Base-by-base conservation (phyloP, 208 protist species). In the Cochliopodium minus region DNA sequence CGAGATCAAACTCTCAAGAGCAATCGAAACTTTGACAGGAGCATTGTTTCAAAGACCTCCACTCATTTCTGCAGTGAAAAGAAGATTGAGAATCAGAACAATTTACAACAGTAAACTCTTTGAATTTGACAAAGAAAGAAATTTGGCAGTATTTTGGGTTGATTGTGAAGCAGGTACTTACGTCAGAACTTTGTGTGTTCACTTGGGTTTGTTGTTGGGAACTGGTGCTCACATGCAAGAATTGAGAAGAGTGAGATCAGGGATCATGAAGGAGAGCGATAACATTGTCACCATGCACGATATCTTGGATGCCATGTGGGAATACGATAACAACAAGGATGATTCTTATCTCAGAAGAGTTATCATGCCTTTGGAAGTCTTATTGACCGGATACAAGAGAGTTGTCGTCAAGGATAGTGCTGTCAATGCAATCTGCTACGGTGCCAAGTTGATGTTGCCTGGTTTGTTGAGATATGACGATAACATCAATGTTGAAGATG, bases 101-200 rank as follows among this genome's bases (percentile, higher is more conserved):
- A 97, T 99, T 72, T 98, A 98, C 66, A 80, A 94, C 32, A 90
- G 77, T 66, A 87, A 96, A 66, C 74, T 99, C 23, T 74, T 98
- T 42, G 95, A 99, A 72, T 98, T 86, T 68, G 92, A 99, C 67
- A 74, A 80, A 33, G 86, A 97, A 55, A 76, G 86, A 45, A 73
- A 96, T 45, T 72, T 98, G 33, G 91, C 79, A 32, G 77, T 99
- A 10, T 95, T 99, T 71, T 89, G 91, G 76, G 93, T 96, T 32
- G 77, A 77, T 57, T 99, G 96, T 73, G 88, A 99, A 77, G 95
- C 96, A 11, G 96, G 96, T 63, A 99, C 96, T 4, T 99, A 99
- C 71, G 96, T 99, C 64, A 84, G 96, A 72, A 99, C 94, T 6
- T 88, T 99, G 25, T 99, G 95, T 68, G 90, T 97, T 5, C 96